Evolutionary conservation across 2,329 filamentous ascomycete species (phyloP).

Genomic region (Cyphellophora europaea): DNA sequence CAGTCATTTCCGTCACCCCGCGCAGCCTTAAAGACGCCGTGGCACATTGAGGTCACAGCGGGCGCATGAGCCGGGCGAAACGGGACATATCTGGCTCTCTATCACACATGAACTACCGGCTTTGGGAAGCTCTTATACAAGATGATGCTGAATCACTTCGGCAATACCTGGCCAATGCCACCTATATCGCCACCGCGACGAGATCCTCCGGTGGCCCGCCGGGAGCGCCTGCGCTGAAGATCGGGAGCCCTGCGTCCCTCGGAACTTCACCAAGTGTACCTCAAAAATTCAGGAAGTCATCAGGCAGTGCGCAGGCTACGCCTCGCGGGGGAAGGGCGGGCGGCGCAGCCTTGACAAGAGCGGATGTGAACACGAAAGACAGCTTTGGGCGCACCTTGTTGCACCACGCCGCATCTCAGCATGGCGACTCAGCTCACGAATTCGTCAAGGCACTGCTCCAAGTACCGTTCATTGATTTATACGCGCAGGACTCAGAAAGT

Average conservation of each 20-base stretch:
- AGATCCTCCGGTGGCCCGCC: conserved; percentile 21
- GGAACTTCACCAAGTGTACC: conserved; percentile 35
- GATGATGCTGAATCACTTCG: conserved; percentile 95
- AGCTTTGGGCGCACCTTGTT: conserved; percentile 72
- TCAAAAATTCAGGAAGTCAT: conserved; percentile 19
- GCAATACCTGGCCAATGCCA: conserved; percentile 69
- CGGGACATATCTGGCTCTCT: conserved; percentile 27
- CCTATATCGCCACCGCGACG: conserved; percentile 31
- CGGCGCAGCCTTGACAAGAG: conserved; percentile 36
- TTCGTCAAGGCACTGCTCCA: conserved; percentile 76
- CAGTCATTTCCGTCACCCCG: not conserved
- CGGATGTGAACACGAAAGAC: conserved; percentile 80
- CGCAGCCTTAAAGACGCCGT: conserved; percentile 85
- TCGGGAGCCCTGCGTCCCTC: conserved; percentile 28
- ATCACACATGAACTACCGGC: conserved; percentile 85
- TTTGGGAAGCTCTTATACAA: conserved; percentile 96
- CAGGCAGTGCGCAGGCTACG: conserved; percentile 6
- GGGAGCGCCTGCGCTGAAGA: conserved; percentile 33
- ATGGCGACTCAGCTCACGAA: conserved; percentile 54
- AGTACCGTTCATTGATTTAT: conserved; percentile 75
- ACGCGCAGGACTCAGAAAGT: conserved; percentile 79
- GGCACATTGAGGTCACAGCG: conserved; percentile 77
- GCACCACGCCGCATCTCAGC: conserved; percentile 73
- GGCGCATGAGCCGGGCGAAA: conserved; percentile 60
- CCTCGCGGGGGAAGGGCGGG: conserved; percentile 4